phyloP scores from a whole-genome alignment of 257 asterid species.

The Solanum pimpinellifolium region DNA sequence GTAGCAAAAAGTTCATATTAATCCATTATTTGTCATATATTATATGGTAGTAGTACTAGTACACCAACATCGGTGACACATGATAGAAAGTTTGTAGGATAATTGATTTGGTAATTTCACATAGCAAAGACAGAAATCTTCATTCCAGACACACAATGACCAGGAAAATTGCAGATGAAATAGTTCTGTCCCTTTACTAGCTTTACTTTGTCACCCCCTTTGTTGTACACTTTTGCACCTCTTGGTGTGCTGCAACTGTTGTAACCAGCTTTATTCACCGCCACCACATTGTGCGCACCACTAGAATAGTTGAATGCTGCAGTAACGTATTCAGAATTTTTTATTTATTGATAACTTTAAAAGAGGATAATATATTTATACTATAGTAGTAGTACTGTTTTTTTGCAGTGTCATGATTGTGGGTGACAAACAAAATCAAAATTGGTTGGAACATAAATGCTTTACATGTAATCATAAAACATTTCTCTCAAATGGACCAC shows the following conservation, averaged over 20 bases:
- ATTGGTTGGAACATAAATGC: neutral
- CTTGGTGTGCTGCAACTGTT: constrained; percentile 1
- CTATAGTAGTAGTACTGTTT: neutral
- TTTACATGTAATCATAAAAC: neutral
- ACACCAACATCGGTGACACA: neutral
- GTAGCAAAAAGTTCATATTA: neutral
- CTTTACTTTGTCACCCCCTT: constrained; percentile 42
- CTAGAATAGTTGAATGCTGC: constrained; percentile 22
- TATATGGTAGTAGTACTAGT: neutral
- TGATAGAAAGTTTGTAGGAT: neutral
- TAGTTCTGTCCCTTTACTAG: constrained; percentile 37
- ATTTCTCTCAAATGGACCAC: neutral
- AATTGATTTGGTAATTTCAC: neutral
- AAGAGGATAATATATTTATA: neutral
- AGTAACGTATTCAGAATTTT: neutral
- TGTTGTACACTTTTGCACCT: constrained; percentile 10
- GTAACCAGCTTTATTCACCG: constrained; percentile 12
- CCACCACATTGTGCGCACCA: constrained; percentile 24
- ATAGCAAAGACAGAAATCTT: constrained; percentile 37
- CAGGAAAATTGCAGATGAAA: constrained; percentile 45
- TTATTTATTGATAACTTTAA: too few relatives aligned
- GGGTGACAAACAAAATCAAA: neutral
- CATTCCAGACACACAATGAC: constrained; percentile 61
- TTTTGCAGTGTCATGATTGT: neutral
- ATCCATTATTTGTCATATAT: neutral